Conservation (phyloP, 139 green algal genomes). For the Pseudopediastrum boryanum region DNA sequence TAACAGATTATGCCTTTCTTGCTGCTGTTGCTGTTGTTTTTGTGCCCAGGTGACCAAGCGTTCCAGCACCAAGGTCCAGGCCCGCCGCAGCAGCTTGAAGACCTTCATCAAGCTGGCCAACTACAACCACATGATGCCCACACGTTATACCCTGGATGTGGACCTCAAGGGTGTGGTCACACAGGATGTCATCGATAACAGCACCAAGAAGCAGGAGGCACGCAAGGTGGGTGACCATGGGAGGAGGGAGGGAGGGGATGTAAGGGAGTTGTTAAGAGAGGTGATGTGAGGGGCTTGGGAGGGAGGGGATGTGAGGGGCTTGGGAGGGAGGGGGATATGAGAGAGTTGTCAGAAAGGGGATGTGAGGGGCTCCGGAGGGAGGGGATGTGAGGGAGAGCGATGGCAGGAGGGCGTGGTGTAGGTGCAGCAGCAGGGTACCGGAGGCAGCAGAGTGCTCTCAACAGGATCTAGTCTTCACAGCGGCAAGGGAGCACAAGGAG, state of each 20-base stretch:
- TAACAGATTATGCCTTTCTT: background rate
- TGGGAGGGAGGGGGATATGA: background rate
- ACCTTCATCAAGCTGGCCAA: conserved; percentile 99
- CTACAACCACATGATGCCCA: conserved; percentile 99
- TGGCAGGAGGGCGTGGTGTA: background rate
- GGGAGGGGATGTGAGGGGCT: background rate
- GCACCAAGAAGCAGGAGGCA: conserved; percentile 87
- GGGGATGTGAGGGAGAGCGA: background rate
- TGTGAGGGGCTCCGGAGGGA: background rate
- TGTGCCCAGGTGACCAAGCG: conserved; percentile 80
- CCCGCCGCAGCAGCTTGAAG: conserved; percentile 78
- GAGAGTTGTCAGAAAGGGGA: background rate
- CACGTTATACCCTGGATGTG: conserved; percentile 97
- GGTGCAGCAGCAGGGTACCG: background rate
- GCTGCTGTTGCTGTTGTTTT: conserved; percentile 1
- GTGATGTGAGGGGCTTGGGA: background rate
- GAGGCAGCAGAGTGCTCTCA: background rate
- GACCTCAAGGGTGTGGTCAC: conserved; percentile 93
- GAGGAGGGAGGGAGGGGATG: background rate
- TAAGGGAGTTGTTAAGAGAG: background rate
- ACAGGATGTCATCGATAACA: conserved; percentile 85
- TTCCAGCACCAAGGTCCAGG: conserved; percentile 82
- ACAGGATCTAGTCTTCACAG: background rate
- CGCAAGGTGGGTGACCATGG: conserved; percentile 88
- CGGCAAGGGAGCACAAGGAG: no score